Evolutionary conservation across 805 yeast species (phyloP), one percentile per base, ranked within the genome.

Genomic region (Candida bentonensis): DNA sequence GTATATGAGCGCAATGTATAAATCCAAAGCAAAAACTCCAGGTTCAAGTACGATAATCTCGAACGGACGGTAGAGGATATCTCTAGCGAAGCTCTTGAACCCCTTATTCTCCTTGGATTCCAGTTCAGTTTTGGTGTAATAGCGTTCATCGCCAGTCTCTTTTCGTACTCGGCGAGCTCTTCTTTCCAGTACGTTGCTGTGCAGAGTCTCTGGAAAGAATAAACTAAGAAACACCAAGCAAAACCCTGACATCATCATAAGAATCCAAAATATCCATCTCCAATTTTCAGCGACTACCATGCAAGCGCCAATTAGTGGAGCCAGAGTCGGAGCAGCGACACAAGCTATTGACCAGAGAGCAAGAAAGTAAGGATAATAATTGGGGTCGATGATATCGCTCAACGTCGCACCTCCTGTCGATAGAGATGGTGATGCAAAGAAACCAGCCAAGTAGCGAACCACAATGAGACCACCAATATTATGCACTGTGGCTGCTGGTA

Each of bases 371-470:
- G 79, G 75, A 33, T 67, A 56, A 44, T 60, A 60, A 3, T 74
- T 66, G 17, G 65, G 56, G 3, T 55, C 42, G 23, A 70, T 55
- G 41, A 76, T 59, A 54, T 78, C 82, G 25, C 73, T 68, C 39
- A 76, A 55, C 3, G 74, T 63, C 7, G 78, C 82, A 47, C 76
- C 79, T 39, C 79, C 81, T 17, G 77, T 73, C 0, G 78, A 70
- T 43, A 76, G 52, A 20, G 74, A 65, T 2, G 82, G 80, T 2
- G 77, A 67, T 11, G 79, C 72, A 46, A 74, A 67, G 22, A 77
- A 50, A 2, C 83, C 82, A 21, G 69, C 64, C n/a, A 78, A 49
- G 46, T 77, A 70, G 43, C 82, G 65, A 39, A 74, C 57, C 0
- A 74, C 66, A 34, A 69, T 62, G 46, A 76, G 58, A 0, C 73